These are phyloP conservation scores for Orbilia oligospora DNA, from an alignment of 2,329 filamentous ascomycete genomes.

Conservation along the genomic window DNA sequence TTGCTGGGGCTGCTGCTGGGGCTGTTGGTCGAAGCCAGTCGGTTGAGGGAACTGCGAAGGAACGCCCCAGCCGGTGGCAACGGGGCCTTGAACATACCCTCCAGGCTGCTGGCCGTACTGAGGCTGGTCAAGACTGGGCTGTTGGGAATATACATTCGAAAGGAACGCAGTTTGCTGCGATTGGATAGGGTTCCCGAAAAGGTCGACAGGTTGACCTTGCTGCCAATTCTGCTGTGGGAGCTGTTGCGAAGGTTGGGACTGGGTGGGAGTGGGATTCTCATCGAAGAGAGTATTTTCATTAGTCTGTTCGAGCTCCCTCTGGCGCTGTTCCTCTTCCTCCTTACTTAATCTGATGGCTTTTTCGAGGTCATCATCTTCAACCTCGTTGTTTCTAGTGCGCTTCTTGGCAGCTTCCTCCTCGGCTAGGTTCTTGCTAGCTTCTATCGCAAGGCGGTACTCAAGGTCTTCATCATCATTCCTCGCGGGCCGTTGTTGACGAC, in stretches of 20 bases:
- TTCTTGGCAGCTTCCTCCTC: slow-evolving; percentile 85
- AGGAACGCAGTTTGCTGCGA: slow-evolving; percentile 78
- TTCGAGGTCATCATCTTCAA: slow-evolving; percentile 84
- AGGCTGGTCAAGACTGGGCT: slow-evolving; percentile 78
- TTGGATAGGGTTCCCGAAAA: slow-evolving; percentile 93
- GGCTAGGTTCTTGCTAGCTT: slow-evolving; percentile 94
- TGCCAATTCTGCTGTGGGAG: slow-evolving; percentile 80
- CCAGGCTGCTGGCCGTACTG: slow-evolving; percentile 67
- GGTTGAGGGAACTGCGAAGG: slow-evolving; percentile 62
- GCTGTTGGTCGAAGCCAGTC: slow-evolving; percentile 69
- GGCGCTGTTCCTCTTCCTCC: slow-evolving; percentile 87
- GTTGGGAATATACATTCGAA: slow-evolving; percentile 80
- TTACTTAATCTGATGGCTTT: slow-evolving; percentile 96
- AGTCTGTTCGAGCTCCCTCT: slow-evolving; percentile 85
- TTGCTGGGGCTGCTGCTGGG: slow-evolving; percentile 67
- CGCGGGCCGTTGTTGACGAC: slow-evolving; percentile 69
- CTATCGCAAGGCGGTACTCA: slow-evolving; percentile 89
- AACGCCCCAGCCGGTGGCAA: slow-evolving; percentile 52
- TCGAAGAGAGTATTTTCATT: slow-evolving; percentile 92
- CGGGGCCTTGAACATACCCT: slow-evolving; percentile 54
- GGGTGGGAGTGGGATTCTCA: slow-evolving; percentile 76
- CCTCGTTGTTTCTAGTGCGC: slow-evolving; percentile 74
- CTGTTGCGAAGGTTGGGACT: slow-evolving; percentile 73
- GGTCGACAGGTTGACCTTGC: slow-evolving; percentile 95
- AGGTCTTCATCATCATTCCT: slow-evolving; percentile 84